phyloP scores from a whole-genome alignment of 495 filamentous ascomycete genomes.

The Extremus antarcticus region DNA sequence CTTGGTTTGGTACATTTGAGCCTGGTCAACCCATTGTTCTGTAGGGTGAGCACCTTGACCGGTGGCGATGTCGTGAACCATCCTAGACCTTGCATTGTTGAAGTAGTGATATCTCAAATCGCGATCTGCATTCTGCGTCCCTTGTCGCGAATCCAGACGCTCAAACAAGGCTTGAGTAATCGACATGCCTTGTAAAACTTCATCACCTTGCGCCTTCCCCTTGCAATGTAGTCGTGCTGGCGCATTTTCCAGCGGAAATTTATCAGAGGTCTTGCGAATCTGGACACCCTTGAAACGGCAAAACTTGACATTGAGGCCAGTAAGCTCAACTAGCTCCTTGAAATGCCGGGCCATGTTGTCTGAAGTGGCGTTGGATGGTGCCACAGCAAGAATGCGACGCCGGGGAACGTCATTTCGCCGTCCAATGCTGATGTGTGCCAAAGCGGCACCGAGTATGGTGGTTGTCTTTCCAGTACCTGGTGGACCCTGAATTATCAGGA shows the following conservation, averaged over 20 bases:
- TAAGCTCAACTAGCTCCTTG: neutral
- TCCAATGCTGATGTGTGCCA: neutral
- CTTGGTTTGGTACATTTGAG: neutral
- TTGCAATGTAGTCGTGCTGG: neutral
- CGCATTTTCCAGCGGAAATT: no score
- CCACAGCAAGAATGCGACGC: neutral
- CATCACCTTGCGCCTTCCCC: no score
- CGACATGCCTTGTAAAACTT: no score
- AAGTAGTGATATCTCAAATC: neutral
- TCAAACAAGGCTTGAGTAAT: no score
- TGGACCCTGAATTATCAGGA: neutral
- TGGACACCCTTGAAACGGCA: neutral
- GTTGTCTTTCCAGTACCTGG: neutral
- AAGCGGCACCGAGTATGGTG: neutral
- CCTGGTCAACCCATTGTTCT: neutral
- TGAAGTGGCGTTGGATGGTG: neutral
- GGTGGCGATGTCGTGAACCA: neutral
- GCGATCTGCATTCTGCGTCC: neutral
- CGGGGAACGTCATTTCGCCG: neutral
- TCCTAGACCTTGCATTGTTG: neutral
- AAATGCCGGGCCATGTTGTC: neutral
- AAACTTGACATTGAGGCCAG: neutral
- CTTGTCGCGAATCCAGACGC: neutral
- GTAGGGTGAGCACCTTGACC: no score
- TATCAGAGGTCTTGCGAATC: neutral